Evolutionary conservation across 805 yeast species (phyloP).

Genomic region (Wickerhamiella alocasiicola): DNA sequence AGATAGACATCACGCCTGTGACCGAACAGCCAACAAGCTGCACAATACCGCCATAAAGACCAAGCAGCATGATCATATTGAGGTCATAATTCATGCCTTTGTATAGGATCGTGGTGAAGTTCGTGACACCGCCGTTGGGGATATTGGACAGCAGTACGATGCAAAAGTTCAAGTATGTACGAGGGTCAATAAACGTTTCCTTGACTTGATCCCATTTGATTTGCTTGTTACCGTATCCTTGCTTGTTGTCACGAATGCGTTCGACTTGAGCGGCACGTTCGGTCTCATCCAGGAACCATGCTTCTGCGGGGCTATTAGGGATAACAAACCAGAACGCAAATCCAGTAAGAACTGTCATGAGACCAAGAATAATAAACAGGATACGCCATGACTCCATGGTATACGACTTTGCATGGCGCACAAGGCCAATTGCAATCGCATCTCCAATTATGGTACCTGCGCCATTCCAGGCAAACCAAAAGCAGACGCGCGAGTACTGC

Average conservation of each 20-base stretch:
- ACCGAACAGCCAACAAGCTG: conserved; percentile 19
- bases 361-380: conserved; percentile 45
- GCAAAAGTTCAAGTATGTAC: conserved; percentile 34
- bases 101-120: conserved; percentile 36
- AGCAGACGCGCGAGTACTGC: conserved; percentile 35
- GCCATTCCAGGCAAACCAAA: conserved; percentile 36
- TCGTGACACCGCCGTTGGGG: conserved; percentile 32
- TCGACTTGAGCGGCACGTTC: conserved; percentile 39
- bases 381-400: conserved; percentile 38
- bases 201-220: conserved; percentile 43
- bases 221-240: conserved; percentile 41
- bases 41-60: conserved; percentile 36
- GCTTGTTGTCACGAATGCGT: conserved; percentile 41
- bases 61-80: conserved; percentile 30
- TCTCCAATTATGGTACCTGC: conserved; percentile 36
- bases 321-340: conserved; percentile 23
- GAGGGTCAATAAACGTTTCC: conserved; percentile 39
- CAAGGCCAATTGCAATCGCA: conserved; percentile 36
- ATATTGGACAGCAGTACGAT: conserved; percentile 7
- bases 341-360: conserved; percentile 35
- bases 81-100: conserved; percentile 25
- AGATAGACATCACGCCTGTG: conserved; percentile 13
- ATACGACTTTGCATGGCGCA: conserved; percentile 23
- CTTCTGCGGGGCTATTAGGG: conserved; percentile 42
- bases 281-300: conserved; percentile 35